These are phyloP conservation scores for Quercus ilex DNA, from an alignment of 306 rosid species.

Conservation along the genomic window DNA sequence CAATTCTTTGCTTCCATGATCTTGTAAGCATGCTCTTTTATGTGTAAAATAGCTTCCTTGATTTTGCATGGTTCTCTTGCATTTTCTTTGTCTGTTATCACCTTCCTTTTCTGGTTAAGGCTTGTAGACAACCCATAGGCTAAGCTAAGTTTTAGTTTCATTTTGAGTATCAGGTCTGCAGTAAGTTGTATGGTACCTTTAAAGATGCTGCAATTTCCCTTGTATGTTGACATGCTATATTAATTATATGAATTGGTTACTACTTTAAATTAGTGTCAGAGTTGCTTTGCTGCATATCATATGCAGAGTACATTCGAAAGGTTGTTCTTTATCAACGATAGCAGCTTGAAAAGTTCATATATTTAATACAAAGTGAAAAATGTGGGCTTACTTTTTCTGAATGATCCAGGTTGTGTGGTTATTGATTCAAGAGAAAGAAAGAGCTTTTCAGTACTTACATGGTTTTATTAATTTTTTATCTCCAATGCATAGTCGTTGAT, in stretches of 20 bases:
- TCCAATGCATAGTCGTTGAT: neutral
- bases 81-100: neutral
- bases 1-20: neutral
- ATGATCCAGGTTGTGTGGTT: constrained; percentile 4
- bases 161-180: neutral
- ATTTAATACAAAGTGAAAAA: neutral
- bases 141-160: neutral
- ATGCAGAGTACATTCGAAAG: neutral
- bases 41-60: neutral
- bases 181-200: neutral
- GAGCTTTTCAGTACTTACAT: neutral
- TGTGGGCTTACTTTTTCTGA: neutral
- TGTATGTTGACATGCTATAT: neutral
- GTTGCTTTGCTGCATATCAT: neutral
- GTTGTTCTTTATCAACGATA: neutral
- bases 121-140: neutral
- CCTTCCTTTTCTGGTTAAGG: neutral
- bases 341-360: neutral
- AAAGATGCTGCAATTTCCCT: neutral
- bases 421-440: neutral
- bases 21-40: neutral
- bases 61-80: neutral
- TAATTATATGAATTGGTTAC: neutral
- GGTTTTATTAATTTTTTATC: neutral
- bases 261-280: neutral